Percentiles rank a stretch among this genome's conserved stretches.
These are phyloP conservation scores for Stromatinia cepivora DNA, from an alignment of 2,329 filamentous ascomycete species.

Conservation along the genomic window DNA sequence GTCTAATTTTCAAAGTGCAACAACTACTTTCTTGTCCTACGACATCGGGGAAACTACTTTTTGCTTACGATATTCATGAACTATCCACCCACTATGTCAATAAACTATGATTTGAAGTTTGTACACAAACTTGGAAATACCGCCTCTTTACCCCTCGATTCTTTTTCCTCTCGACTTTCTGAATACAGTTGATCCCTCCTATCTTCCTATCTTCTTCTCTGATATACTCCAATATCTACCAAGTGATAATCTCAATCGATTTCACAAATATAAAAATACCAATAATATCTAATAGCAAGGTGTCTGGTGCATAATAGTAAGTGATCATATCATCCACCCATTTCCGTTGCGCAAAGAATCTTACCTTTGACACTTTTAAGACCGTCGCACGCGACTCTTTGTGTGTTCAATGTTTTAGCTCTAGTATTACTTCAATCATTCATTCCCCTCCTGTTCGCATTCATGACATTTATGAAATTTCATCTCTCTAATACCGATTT, in stretches of 20 bases:
- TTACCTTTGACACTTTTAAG: conserved; percentile 5
- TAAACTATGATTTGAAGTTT: neutral
- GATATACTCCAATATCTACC: neutral
- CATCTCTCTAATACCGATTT: neutral
- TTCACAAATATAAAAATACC: neutral
- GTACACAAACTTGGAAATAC: neutral
- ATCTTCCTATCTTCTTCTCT: too few species aligned
- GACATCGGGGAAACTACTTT: neutral
- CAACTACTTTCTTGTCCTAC: neutral
- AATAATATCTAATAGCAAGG: neutral
- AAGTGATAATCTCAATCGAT: neutral
- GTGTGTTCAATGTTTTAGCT: neutral
- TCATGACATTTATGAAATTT: neutral
- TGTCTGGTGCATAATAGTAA: conserved; percentile 3
- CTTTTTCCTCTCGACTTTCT: neutral
- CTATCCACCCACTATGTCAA: neutral
- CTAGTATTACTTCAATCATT: neutral
- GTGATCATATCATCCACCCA: conserved; percentile 7
- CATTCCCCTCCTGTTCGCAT: neutral
- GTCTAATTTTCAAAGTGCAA: neutral
- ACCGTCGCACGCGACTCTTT: conserved; percentile 13
- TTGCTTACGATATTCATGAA: neutral
- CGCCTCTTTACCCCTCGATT: neutral
- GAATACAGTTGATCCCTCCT: neutral
- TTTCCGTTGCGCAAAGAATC: conserved; percentile 13